Evolutionary conservation across 129 eudicot genomes (phyloP).

Genomic region (Sambucus nigra): DNA sequence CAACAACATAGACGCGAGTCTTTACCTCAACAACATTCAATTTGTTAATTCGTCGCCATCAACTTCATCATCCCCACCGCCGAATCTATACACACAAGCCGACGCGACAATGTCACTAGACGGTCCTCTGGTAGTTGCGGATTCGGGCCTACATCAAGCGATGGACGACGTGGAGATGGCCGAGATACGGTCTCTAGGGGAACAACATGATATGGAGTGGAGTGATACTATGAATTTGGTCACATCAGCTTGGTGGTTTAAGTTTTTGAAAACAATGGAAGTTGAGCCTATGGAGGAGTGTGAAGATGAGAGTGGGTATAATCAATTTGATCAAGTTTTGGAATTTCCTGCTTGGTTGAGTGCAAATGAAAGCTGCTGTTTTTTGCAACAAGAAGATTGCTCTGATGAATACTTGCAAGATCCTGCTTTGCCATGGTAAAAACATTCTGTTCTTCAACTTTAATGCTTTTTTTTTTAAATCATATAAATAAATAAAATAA

Average conservation of each 20-base stretch:
- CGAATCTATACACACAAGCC: slow-evolving; percentile 14
- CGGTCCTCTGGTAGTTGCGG: neutral
- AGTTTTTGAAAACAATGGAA: slow-evolving; percentile 52
- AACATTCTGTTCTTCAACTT: slow-evolving; percentile 1
- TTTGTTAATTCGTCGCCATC: too few species aligned
- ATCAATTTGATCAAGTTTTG: slow-evolving; percentile 37
- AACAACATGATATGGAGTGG: slow-evolving; percentile 80
- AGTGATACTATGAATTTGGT: slow-evolving; percentile 58
- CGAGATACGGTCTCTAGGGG: slow-evolving; percentile 70
- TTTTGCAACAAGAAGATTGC: slow-evolving; percentile 28
- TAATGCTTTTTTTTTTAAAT: neutral
- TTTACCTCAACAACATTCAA: slow-evolving; percentile 27
- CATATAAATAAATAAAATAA: neutral
- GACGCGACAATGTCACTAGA: slow-evolving; percentile 16
- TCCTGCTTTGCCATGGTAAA: slow-evolving; percentile 68
- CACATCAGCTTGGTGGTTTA: slow-evolving; percentile 69
- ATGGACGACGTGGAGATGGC: slow-evolving; percentile 73
- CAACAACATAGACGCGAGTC: slow-evolving; percentile 35
- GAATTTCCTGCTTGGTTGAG: slow-evolving; percentile 61
- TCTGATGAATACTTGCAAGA: slow-evolving; percentile 41
- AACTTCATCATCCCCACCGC: slow-evolving; percentile 28
- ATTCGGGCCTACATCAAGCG: slow-evolving; percentile 49
- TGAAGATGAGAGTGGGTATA: slow-evolving; percentile 20
- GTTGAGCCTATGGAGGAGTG: slow-evolving; percentile 12
- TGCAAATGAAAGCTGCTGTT: slow-evolving; percentile 34